phyloP scores from a whole-genome alignment of 2,329 filamentous ascomycete genomes.

The Fusarium musae region DNA sequence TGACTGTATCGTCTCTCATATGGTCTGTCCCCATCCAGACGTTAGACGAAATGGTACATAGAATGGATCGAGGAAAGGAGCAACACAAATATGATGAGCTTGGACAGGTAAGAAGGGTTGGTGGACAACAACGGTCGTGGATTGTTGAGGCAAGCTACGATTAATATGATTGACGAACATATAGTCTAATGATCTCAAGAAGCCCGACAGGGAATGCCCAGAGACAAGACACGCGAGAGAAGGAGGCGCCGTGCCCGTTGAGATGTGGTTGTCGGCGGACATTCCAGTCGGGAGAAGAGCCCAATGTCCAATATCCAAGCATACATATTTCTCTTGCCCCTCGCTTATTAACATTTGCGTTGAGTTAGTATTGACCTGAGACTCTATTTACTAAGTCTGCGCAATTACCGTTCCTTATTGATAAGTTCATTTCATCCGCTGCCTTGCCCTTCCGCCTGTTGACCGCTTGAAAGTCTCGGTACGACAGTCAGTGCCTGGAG shows the following conservation, averaged over 20 bases:
- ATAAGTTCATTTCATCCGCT: background rate
- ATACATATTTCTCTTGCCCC: slow-evolving; percentile 1
- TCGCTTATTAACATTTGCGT: background rate
- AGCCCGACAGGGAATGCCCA: background rate
- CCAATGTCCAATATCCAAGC: slow-evolving; percentile 29
- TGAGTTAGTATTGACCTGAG: background rate
- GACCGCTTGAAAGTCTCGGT: background rate
- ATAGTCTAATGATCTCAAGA: background rate
- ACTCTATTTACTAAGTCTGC: background rate
- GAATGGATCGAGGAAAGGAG: background rate
- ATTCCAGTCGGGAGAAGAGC: slow-evolving; percentile 31
- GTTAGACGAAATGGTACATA: background rate
- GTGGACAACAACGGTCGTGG: background rate
- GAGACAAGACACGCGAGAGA: slow-evolving; percentile 19
- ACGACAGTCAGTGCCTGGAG: slow-evolving; percentile 9
- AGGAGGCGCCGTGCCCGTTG: slow-evolving; percentile 39
- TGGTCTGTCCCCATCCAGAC: background rate
- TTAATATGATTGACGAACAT: background rate
- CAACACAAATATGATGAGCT: background rate
- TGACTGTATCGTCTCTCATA: background rate
- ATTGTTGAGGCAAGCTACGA: background rate
- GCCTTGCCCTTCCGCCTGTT: background rate
- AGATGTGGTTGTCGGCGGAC: slow-evolving; percentile 26
- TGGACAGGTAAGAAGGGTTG: background rate
- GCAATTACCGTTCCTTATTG: background rate